Evolutionary conservation across 148 eudicot genomes (phyloP), one percentile per base, ranked within the genome.

Genomic region (Rheum nobile): DNA sequence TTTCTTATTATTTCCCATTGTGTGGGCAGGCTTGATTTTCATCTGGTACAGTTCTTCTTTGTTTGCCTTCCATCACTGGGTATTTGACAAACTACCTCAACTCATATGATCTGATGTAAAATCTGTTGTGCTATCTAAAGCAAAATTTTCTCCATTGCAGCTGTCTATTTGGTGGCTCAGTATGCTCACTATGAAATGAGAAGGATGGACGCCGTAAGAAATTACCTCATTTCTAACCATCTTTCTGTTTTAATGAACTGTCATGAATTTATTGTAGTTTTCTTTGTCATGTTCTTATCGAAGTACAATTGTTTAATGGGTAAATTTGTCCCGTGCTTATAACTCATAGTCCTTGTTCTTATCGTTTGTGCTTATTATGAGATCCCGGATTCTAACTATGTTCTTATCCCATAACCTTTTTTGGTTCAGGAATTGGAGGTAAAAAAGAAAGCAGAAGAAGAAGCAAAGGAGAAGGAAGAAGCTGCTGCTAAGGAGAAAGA

Each of bases 21-120:
- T 11, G 10, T 79, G 55, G 37, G 24, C 94, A 94, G 98, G 97
- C 13, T 94, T 10, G 97, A 94, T 80, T 91, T 89, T 78, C 96
- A 89, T 85, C 79, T 94, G 85, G 97, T 94, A 77, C 96, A 91
- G 63, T 84, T 94, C 67, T 89, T 94, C 85, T 91, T 91, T 78
- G 96, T 79, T 75, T 88, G 89, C 88, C 31, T 89, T 88, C 96
- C 98, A 76, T 88, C 97, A 59, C 75, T 94, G 74, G 98, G 98
- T 94, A 94, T 71, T 37, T 78, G 44, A 69, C 34, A 29, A 59
- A 71, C 65, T 48, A 59, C 72, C 52, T 50, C 31, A 4, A 59
- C 31, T 71, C 32, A 71, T 22, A n/a, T 41, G 70, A 16, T 65
- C 5, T 65, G 5, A 4, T 32, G 10, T 31, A 65, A 6, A 65